Percentiles rank a stretch among this genome's conserved stretches.
Conservation (phyloP, 2,329 filamentous ascomycete genomes). For the Paraconiothyrium brasiliense region DNA sequence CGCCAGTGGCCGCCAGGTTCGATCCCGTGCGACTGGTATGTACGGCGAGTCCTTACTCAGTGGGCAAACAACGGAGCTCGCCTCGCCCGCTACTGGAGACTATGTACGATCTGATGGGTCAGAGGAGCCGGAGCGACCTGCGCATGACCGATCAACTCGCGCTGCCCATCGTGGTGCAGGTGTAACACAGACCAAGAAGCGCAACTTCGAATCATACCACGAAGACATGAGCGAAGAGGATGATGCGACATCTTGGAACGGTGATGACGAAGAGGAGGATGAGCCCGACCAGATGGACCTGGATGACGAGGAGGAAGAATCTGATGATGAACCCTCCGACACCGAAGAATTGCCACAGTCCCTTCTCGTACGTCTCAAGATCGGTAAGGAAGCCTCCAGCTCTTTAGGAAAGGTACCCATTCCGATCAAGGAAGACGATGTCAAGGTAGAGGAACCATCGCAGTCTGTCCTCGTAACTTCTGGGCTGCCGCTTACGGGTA, state of each 20-base stretch:
- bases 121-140: slow-evolving; percentile 55
- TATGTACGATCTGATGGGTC: slow-evolving; percentile 57
- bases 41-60: slow-evolving; percentile 70
- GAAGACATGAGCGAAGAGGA: slow-evolving; percentile 74
- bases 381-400: slow-evolving; percentile 32
- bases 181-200: slow-evolving; percentile 31
- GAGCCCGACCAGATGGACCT: slow-evolving; percentile 73
- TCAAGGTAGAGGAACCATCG: background rate
- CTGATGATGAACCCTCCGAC: slow-evolving; percentile 53
- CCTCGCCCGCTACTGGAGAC: slow-evolving; percentile 55
- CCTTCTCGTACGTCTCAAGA: slow-evolving; percentile 76
- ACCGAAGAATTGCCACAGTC: slow-evolving; percentile 59
- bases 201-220: slow-evolving; percentile 63
- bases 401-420: slow-evolving; percentile 8
- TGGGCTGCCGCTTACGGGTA: slow-evolving; percentile 3
- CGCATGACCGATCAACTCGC: slow-evolving; percentile 55
- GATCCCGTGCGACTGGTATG: slow-evolving; percentile 67
- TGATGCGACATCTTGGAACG: slow-evolving; percentile 71
- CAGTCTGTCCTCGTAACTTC: slow-evolving; percentile 2
- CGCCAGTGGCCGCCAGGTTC: slow-evolving; percentile 86
- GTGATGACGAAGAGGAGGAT: slow-evolving; percentile 78
- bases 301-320: slow-evolving; percentile 66
- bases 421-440: background rate
- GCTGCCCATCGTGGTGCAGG: slow-evolving; percentile 29
- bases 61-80: slow-evolving; percentile 57